Base-by-base conservation (phyloP, 192 early-diverging fungal genomes). In the Cladochytrium replicatum region DNA sequence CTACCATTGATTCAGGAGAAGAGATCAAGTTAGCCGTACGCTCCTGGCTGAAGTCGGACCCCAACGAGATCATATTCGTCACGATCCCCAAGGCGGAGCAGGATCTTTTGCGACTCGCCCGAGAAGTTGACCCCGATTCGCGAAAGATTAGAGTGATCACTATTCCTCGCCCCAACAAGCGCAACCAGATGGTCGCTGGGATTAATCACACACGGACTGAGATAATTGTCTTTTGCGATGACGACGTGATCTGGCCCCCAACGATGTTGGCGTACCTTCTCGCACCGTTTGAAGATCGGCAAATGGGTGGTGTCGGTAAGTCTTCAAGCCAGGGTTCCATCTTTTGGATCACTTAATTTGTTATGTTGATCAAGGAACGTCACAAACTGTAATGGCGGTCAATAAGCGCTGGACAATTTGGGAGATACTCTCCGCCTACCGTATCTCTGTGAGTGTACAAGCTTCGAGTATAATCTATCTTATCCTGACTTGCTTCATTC, bases 1-100 rank as follows among this genome's bases (percentile, higher is more conserved):
- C 81, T 15, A 85, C 82, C 28, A 85, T 85, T 51, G 82, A 85
- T 59, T 79, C 80, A 5, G 82, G 82, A 41, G 80, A 80, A 28
- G 81, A 83, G 46, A 80, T 84, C 58, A 80, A 82, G 50, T 57
- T 75, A 24, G 82, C 82, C 13, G 67, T 82, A 11, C 63, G 60
- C 25, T 74, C 71, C n/a, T 85, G 82, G 82, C 58, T 85, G 6
- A 64, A 50, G 29, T 64, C 59, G 52, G 66, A 77, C 2, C 82
- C 82, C 4, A 80, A 70, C 42, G 81, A 85, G 52, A 79, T 85
- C 54, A 74, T 85, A 43, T 83, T 85, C 43, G 69, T 85, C 9
- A 85, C 82, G 0, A 76, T 71, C 25, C 68, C 71, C 7, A 19
- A 32, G 6, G 63, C 63, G 4, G 3, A 52, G 19, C 19, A 49